Evolutionary conservation across 495 filamentous ascomycete genomes (phyloP), one percentile per base, ranked within the genome.

Genomic region (Penicillium samsonianum): DNA sequence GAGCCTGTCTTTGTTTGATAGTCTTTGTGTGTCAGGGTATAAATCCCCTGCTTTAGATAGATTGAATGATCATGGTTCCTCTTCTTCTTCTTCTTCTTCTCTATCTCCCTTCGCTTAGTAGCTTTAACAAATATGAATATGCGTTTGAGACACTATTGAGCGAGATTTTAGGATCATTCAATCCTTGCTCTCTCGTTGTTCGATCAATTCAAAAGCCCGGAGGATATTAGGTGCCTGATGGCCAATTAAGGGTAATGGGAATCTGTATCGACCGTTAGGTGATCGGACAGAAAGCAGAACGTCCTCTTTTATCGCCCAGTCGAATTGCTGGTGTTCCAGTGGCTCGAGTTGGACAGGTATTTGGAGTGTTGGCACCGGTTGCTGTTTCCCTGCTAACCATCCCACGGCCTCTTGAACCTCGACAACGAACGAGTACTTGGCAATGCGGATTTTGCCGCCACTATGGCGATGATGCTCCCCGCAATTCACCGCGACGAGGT

Each of bases 231-330:
- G 43, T 10, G 48, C 64, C 22, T 63, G 57, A 30, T 55, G 49
- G 4, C 60, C 48, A 6, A 26, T 28, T 0, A 16, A 12, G 2
- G 47, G 28, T 0, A 55, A 30, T 17, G 58, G 53, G 5, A 64
- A 44, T 19, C 56, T 44, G 33, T 60, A 67, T 56, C 23, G 58
- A 26, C 59, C 61, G 5, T 42, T 17, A 2, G 20, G 19, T 2
- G 60, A 19, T 19, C 52, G 30, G 2, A 62, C 10, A 0, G 64
- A 67, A 35, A 33, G 30, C 23, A 52, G 58, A 2, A 76, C 63
- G 7, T 80, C 75, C 47, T 75, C 68, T 57, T 77, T 73, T 0
- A 60, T 64, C 23, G 67, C 78, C 82, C 82, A 84, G 19, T 58
- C 60, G 49, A 65, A 79, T 10, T 51, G 67, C 31, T 73, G 64